phyloP scores from a whole-genome alignment of 257 asterid genomes.

The Echites panduratus region DNA sequence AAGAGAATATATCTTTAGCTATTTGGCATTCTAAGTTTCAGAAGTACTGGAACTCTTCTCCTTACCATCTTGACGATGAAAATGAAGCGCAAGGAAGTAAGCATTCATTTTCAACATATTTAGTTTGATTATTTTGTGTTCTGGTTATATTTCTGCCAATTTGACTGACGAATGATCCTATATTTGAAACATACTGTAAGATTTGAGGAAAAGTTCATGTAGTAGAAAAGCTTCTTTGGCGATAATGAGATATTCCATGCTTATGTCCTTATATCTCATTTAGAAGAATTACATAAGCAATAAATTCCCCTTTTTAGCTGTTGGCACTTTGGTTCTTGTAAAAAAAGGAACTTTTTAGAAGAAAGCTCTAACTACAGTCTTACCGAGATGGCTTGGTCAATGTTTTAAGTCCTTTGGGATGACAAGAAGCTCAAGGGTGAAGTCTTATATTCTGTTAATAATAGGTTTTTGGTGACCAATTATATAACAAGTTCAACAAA shows the following conservation, averaged over 20 bases:
- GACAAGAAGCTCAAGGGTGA: background rate
- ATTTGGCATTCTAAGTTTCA: slow-evolving; percentile 35
- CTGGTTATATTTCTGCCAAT: background rate
- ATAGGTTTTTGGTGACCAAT: no score
- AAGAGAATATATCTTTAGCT: slow-evolving; percentile 22
- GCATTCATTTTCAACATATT: slow-evolving; percentile 9
- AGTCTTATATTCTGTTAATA: background rate
- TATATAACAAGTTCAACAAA: background rate
- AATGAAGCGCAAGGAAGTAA: slow-evolving; percentile 31
- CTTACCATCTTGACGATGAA: slow-evolving; percentile 46
- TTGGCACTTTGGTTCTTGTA: background rate
- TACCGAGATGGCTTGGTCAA: background rate
- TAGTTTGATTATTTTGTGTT: background rate
- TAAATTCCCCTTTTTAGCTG: background rate
- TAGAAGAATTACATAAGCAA: background rate
- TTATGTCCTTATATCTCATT: background rate
- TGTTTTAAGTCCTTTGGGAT: background rate
- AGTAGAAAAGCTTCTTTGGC: background rate
- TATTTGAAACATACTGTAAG: background rate
- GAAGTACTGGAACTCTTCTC: slow-evolving; percentile 38
- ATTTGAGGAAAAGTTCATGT: background rate
- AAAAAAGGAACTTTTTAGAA: background rate
- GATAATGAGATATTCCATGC: background rate
- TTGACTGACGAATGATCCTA: background rate
- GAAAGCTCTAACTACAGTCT: background rate